Base-by-base conservation (phyloP, 2,329 filamentous ascomycete species). In the Atkinsonella hypoxylon region DNA sequence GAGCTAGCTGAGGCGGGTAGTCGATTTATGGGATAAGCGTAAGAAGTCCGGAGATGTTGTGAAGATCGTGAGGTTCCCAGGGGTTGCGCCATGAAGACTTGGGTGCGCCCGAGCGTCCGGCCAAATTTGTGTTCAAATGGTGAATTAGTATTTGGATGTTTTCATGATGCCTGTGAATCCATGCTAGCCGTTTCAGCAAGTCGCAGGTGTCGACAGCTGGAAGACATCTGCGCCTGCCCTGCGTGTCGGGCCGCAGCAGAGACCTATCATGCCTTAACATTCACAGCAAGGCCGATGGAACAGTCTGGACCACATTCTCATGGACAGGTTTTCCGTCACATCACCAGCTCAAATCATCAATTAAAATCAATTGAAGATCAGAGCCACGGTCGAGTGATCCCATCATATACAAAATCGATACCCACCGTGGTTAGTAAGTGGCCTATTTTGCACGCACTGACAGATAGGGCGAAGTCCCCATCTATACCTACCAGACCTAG, bases 1-100 rank as follows among this genome's bases (percentile, higher is more conserved):
- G 55, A 60, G 51, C 62, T 64, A n/a, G 56, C 55, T 8, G 62
- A 62, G 6, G 55, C 54, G 2, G 56, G 51, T 17, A 60, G 36
- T 43, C 48, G 60, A 40, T 49, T 51, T 4, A 55, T 48, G 4
- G 53, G 54, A 7, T 51, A 38, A 9, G 48, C 47, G 40, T 53
- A 49, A 12, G 54, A 52, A 30, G 51, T 48, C 10, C 57, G 54
- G 4, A 57, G 55, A 45, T 60, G 53, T 22, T 55, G 54, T 4
- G 54, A 49, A n/a, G 54, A 55, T n/a, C 49, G 51, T 22, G 54
- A 56, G 9, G 52, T 34, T 6, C 45, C 42, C 30, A 53, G 45
- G 22, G 52, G 60, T 75, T 54, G 49, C 43, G 54, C 51, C 56
- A 57, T 56, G 50, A 41, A 38, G 38, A 39, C 18, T 44, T 7